Percentiles rank a stretch among this genome's conserved stretches.
Conservation (phyloP, 2,329 filamentous ascomycete genomes). For the Fusarium albidum region DNA sequence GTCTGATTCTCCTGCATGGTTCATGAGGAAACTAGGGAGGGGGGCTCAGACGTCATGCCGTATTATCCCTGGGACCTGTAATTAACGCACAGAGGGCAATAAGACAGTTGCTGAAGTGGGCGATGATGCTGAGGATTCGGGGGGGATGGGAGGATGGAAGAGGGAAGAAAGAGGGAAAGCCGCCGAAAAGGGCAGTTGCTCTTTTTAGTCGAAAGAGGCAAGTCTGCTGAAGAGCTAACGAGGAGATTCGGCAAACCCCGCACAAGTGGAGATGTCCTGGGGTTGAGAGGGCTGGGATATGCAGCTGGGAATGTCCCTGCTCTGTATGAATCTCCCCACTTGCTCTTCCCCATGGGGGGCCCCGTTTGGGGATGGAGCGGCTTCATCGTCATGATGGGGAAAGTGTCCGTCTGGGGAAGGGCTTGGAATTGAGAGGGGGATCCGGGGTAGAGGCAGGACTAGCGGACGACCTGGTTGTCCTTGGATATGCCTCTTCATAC, state of each 20-base stretch:
- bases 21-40: conserved; percentile 7
- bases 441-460: conserved; percentile 4
- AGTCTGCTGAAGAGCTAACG: background rate
- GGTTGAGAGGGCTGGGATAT: background rate
- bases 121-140: conserved; percentile 9
- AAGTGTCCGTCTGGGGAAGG: conserved; percentile 18
- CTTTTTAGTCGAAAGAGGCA: conserved; percentile 22
- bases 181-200: conserved; percentile 27
- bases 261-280: background rate
- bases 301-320: conserved; percentile 4
- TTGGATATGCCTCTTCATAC: too few species aligned
- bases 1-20: conserved; percentile 32
- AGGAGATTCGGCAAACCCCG: conserved; percentile 8
- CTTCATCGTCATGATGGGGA: conserved; percentile 14
- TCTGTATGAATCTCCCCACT: background rate
- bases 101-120: background rate
- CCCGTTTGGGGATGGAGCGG: conserved; percentile 8
- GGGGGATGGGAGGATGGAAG: conserved; percentile 10
- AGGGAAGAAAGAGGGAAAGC: conserved; percentile 1
- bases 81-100: conserved; percentile 6
- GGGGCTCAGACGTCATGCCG: conserved; percentile 11
- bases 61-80: background rate
- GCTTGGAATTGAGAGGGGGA: background rate
- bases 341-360: conserved; percentile 30
- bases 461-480: too few species aligned